Percentiles rank a stretch among this genome's conserved stretches.
Conservation (phyloP, 2,329 filamentous ascomycete genomes). For the Xylaria sp. region DNA sequence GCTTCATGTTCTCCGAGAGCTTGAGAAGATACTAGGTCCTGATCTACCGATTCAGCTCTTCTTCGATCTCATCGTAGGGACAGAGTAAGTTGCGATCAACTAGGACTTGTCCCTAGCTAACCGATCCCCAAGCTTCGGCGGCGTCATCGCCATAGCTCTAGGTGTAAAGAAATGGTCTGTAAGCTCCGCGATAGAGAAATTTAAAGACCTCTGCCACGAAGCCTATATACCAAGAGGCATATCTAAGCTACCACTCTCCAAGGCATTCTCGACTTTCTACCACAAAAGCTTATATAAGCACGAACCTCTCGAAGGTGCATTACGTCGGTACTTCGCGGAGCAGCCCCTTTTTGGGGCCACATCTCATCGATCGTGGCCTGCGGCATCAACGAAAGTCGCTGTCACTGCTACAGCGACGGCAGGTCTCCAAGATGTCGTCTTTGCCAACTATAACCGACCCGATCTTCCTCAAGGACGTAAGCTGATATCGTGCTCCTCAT, state of each 20-base stretch:
- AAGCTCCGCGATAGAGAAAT: conserved; percentile 46
- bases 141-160: conserved; percentile 48
- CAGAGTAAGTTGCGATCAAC: conserved; percentile 43
- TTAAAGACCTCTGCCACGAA: conserved; percentile 48
- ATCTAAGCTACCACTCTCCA: conserved; percentile 47
- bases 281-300: conserved; percentile 51
- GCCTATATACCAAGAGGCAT: conserved; percentile 48
- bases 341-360: conserved; percentile 48
- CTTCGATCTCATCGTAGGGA: conserved; percentile 50
- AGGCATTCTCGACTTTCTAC: conserved; percentile 47
- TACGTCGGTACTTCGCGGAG: conserved; percentile 47
- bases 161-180: conserved; percentile 51
- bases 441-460: conserved; percentile 50
- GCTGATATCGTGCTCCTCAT: not conserved
- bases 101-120: conserved; percentile 21
- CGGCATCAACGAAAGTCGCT: conserved; percentile 47
- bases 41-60: conserved; percentile 49
- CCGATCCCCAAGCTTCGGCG: conserved; percentile 42
- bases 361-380: conserved; percentile 42
- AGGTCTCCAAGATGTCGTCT: conserved; percentile 45
- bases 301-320: conserved; percentile 45
- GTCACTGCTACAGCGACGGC: conserved; percentile 45
- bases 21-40: conserved; percentile 48
- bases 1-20: conserved; percentile 46
- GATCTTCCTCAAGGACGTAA: conserved; percentile 44